Conservation (phyloP, 2,329 filamentous ascomycete species). For the Ceratocystis alfenasii region DNA sequence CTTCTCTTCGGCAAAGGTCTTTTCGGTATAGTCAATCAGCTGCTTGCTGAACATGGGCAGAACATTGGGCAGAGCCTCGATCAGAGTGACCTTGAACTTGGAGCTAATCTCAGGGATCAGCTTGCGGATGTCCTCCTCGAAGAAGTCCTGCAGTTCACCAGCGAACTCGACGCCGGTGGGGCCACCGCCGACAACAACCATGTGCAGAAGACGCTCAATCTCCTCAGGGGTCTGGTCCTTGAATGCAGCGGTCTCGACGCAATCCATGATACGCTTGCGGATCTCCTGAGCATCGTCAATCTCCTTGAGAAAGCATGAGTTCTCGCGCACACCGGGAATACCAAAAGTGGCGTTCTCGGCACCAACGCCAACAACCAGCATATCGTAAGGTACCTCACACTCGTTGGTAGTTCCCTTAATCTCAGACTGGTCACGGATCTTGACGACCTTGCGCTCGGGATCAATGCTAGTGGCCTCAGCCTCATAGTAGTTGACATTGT, state of each 20-base stretch:
- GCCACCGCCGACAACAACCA: slow-evolving; percentile 90
- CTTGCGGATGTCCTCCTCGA: slow-evolving; percentile 95
- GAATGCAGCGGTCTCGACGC: slow-evolving; percentile 95
- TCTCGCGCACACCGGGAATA: slow-evolving; percentile 85
- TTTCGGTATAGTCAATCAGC: slow-evolving; percentile 97
- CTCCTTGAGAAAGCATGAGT: slow-evolving; percentile 98
- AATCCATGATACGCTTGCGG: slow-evolving; percentile 99
- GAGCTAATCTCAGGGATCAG: slow-evolving; percentile 91
- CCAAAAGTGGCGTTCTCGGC: slow-evolving; percentile 98
- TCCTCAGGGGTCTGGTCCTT: slow-evolving; percentile 87
- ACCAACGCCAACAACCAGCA: slow-evolving; percentile 93
- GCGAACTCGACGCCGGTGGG: slow-evolving; percentile 97
- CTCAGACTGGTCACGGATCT: slow-evolving; percentile 84
- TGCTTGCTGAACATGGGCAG: slow-evolving; percentile 98
- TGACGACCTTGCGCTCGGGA: slow-evolving; percentile 75
- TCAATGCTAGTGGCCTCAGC: slow-evolving; percentile 94
- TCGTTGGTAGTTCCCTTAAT: slow-evolving; percentile 70
- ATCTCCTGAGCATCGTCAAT: slow-evolving; percentile 92
- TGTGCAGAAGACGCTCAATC: slow-evolving; percentile 87
- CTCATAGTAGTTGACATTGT: slow-evolving; percentile 91
- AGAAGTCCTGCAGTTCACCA: slow-evolving; percentile 96
- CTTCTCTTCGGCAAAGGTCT: slow-evolving; percentile 96
- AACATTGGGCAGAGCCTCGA: slow-evolving; percentile 92
- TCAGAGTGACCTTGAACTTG: slow-evolving; percentile 93
- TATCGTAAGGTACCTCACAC: slow-evolving; percentile 92